Conservation (phyloP, 768 basidiomycete species). For the Suillus tomentosus region DNA sequence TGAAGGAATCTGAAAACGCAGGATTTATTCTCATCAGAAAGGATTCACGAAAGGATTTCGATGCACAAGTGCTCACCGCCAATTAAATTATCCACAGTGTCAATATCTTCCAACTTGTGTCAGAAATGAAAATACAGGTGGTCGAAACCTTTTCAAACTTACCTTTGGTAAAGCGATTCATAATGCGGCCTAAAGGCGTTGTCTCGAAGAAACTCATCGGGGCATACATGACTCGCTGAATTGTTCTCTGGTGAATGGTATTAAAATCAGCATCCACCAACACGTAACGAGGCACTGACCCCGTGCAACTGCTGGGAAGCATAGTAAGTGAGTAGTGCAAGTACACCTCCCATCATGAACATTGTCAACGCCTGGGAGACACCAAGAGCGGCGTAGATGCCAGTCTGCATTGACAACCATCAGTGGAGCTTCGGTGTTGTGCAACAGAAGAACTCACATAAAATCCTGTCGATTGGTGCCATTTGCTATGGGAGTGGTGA, state of each 20-base stretch:
- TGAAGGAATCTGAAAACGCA: constrained; percentile 55
- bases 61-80: constrained; percentile 35
- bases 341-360: constrained; percentile 66
- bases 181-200: constrained; percentile 84
- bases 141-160: constrained; percentile 13
- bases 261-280: background rate
- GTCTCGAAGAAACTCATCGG: constrained; percentile 93
- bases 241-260: constrained; percentile 47
- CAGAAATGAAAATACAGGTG: background rate
- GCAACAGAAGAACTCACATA: constrained; percentile 51
- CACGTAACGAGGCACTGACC: constrained; percentile 34
- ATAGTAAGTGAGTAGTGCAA: constrained; percentile 73
- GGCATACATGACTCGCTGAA: constrained; percentile 74
- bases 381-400: constrained; percentile 75
- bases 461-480: constrained; percentile 60
- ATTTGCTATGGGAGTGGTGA: constrained; percentile 42
- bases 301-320: constrained; percentile 72
- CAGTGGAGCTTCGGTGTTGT: constrained; percentile 31
- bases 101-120: constrained; percentile 51
- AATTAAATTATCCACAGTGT: constrained; percentile 77
- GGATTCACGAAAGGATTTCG: constrained; percentile 3
- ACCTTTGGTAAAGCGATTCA: constrained; percentile 89
- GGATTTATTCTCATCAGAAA: background rate
- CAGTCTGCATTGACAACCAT: constrained; percentile 54
- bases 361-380: constrained; percentile 65